phyloP scores from a whole-genome alignment of 2,329 filamentous ascomycete species.

The Ceratocystis diversiconidia region DNA sequence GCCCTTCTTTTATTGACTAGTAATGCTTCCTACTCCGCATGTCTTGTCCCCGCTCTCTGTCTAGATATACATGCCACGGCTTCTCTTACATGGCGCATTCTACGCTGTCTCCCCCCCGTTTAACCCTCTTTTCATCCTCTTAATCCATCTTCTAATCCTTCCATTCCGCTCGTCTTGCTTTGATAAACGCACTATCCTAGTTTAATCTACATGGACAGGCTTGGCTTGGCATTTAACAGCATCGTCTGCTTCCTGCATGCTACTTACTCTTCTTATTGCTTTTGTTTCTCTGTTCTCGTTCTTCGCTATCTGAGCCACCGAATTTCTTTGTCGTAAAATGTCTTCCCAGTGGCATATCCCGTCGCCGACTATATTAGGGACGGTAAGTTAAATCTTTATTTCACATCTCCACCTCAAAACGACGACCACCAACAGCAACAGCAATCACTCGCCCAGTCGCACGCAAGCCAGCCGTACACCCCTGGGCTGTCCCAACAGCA shows the following conservation, averaged over 20 bases:
- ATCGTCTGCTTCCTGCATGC: not conserved
- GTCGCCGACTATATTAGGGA: not conserved
- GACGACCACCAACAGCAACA: not conserved
- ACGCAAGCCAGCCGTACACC: no score
- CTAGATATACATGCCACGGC: not conserved
- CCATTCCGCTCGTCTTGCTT: not conserved
- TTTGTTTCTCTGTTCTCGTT: conserved; percentile 8
- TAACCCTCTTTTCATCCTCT: not conserved
- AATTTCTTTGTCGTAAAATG: not conserved
- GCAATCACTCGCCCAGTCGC: not conserved
- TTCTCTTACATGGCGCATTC: not conserved
- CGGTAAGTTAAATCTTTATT: not conserved
- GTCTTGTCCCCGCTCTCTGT: not conserved
- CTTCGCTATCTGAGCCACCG: not conserved
- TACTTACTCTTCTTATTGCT: not conserved
- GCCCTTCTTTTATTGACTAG: not conserved
- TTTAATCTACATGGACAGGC: not conserved
- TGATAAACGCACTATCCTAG: not conserved
- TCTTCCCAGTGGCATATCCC: not conserved
- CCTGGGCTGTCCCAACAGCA: no score
- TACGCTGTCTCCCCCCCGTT: not conserved
- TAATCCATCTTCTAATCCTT: not conserved
- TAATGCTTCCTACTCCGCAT: not conserved
- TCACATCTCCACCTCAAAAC: not conserved
- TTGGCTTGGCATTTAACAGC: not conserved